These are phyloP conservation scores for Hyaloscypha variabilis DNA, from an alignment of 495 filamentous ascomycete genomes.

Conservation along the genomic window DNA sequence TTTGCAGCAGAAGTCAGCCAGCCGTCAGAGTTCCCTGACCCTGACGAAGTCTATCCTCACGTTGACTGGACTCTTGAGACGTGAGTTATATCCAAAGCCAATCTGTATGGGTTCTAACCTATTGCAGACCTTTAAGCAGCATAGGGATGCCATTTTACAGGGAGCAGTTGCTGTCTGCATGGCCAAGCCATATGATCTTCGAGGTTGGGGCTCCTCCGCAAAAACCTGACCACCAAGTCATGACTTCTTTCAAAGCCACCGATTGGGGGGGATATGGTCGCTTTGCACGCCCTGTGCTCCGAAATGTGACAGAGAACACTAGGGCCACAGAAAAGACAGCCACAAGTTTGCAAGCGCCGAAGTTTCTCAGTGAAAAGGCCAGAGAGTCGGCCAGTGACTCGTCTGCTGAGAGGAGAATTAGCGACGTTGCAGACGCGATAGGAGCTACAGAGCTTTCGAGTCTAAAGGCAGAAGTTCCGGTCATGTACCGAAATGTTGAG, in stretches of 20 bases:
- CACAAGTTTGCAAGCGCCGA: slow-evolving; percentile 64
- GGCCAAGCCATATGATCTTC: slow-evolving; percentile 81
- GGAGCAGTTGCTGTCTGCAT: slow-evolving; percentile 83
- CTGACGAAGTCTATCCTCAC: slow-evolving; percentile 43
- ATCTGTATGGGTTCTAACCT: not conserved
- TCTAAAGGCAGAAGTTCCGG: slow-evolving; percentile 73
- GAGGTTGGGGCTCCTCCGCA: slow-evolving; percentile 82
- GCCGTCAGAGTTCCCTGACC: slow-evolving; percentile 76
- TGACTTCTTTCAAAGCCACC: slow-evolving; percentile 65
- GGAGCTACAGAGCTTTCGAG: slow-evolving; percentile 60
- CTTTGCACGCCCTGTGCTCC: slow-evolving; percentile 70
- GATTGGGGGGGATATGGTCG: slow-evolving; percentile 75
- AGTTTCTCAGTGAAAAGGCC: slow-evolving; percentile 92
- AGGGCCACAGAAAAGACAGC: slow-evolving; percentile 58
- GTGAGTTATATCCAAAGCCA: slow-evolving; percentile 48
- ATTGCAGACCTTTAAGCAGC: slow-evolving; percentile 70
- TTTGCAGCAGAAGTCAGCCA: slow-evolving; percentile 85
- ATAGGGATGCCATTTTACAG: slow-evolving; percentile 94
- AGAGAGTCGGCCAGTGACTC: slow-evolving; percentile 61
- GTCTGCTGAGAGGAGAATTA: slow-evolving; percentile 47
- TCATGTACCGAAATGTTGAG: slow-evolving; percentile 86
- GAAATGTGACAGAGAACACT: slow-evolving; percentile 85
- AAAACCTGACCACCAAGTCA: slow-evolving; percentile 72
- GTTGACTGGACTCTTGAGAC: slow-evolving; percentile 73
- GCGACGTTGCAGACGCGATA: slow-evolving; percentile 64